Conservation (phyloP, 805 yeast genomes). For the Kuraishia molischiana region DNA sequence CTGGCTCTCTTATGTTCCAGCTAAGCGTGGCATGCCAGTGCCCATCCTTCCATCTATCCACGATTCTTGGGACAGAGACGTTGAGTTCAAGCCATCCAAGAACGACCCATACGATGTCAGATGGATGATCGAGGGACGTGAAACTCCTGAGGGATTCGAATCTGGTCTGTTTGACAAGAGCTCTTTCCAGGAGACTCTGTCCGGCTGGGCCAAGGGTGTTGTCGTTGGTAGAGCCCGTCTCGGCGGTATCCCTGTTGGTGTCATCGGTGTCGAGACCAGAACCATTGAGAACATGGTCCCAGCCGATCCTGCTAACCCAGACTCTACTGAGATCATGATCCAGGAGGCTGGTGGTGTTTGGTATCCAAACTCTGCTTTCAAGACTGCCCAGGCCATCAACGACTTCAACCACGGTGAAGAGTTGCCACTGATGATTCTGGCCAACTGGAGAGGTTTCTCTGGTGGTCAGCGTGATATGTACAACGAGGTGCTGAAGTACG, state of each 20-base stretch:
- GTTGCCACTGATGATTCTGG: conserved; percentile 92
- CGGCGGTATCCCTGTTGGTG: conserved; percentile 99
- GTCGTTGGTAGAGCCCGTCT: conserved; percentile 98
- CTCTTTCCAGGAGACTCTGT: conserved; percentile 91
- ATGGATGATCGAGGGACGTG: conserved; percentile 87
- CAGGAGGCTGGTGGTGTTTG: conserved; percentile 99
- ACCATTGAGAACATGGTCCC: conserved; percentile 84
- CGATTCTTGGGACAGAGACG: conserved; percentile 91
- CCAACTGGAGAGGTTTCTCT: conserved; percentile 99
- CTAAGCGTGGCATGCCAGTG: conserved; percentile 79
- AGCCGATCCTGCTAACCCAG: conserved; percentile 98
- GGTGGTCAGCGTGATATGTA: conserved; percentile 99
- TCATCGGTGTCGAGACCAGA: conserved; percentile 91
- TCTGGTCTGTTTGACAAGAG: conserved; percentile 84
- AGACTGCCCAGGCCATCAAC: conserved; percentile 96
- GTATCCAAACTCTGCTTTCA: conserved; percentile 99
- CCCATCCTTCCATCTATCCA: conserved; percentile 69
- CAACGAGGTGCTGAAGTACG: conserved; percentile 95
- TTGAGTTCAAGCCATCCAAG: conserved; percentile 68
- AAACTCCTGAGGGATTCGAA: conserved; percentile 64
- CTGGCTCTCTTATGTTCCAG: conserved; percentile 95
- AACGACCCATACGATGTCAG: conserved; percentile 82
- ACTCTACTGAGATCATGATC: conserved; percentile 74
- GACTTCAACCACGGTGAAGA: conserved; percentile 98
- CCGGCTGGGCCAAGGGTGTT: conserved; percentile 99